Evolutionary conservation across 805 yeast species (phyloP).

Genomic region (Candida ficus): DNA sequence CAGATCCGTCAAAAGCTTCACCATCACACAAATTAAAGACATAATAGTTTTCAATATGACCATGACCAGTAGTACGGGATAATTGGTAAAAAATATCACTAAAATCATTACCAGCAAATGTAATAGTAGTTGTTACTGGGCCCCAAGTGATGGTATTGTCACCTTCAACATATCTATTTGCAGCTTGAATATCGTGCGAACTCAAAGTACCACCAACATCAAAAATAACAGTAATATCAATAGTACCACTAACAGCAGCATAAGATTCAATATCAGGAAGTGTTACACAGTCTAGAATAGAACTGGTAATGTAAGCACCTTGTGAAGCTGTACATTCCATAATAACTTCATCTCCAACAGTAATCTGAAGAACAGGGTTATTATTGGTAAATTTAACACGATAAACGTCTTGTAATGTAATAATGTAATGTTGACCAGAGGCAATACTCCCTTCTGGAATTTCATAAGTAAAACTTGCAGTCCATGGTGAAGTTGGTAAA

Average conservation of each 20-base stretch:
- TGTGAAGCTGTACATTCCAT: constrained; percentile 29
- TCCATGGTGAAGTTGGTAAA: constrained; percentile 31
- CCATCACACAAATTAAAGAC: constrained; percentile 29
- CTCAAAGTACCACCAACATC: constrained; percentile 31
- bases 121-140: constrained; percentile 23
- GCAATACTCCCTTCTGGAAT: constrained; percentile 22
- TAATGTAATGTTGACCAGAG: constrained; percentile 16
- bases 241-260: constrained; percentile 23
- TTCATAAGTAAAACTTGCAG: constrained; percentile 25
- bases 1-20: constrained; percentile 22
- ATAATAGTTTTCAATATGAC: constrained; percentile 28
- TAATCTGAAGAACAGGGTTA: constrained; percentile 16
- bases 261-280: constrained; percentile 16
- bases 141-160: constrained; percentile 24
- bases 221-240: constrained; percentile 27
- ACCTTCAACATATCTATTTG: constrained; percentile 27
- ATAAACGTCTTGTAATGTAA: constrained; percentile 29
- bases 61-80: constrained; percentile 29
- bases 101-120: constrained; percentile 20
- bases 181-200: constrained; percentile 28
- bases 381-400: constrained; percentile 28
- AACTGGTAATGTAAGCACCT: constrained; percentile 28
- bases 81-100: constrained; percentile 19
- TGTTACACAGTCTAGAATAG: constrained; percentile 28
- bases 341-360: constrained; percentile 23